These are phyloP conservation scores for Ziziphus jujuba DNA, from an alignment of 306 rosid species.

Conservation along the genomic window DNA sequence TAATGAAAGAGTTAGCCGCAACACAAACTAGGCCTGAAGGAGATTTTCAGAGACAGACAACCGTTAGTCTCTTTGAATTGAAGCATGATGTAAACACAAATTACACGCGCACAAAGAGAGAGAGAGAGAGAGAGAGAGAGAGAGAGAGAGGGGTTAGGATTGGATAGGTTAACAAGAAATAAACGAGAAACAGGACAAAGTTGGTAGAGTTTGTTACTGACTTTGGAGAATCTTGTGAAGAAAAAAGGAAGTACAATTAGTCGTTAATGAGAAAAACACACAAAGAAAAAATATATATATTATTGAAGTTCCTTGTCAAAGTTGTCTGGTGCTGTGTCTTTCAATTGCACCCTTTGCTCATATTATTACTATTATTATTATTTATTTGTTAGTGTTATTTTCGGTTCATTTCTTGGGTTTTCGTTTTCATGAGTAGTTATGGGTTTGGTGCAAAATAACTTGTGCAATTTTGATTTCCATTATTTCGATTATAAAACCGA, in stretches of 20 bases:
- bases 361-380: neutral
- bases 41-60: slow-evolving; percentile 18
- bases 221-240: slow-evolving; percentile 36
- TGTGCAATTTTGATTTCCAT: slow-evolving; percentile 2
- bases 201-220: slow-evolving; percentile 76
- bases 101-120: neutral
- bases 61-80: slow-evolving; percentile 43
- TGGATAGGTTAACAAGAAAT: slow-evolving; percentile 65
- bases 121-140: slow-evolving; percentile 12
- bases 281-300: slow-evolving; percentile 19
- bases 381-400: neutral
- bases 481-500: neutral
- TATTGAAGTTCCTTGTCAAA: slow-evolving; percentile 44
- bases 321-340: slow-evolving; percentile 22
- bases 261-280: slow-evolving; percentile 6
- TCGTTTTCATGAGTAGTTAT: slow-evolving; percentile 49
- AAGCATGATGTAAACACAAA: slow-evolving; percentile 17
- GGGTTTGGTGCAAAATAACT: slow-evolving; percentile 39
- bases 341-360: neutral
- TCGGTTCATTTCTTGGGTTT: slow-evolving; percentile 37
- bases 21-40: neutral
- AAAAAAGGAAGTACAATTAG: neutral
- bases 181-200: slow-evolving; percentile 8
- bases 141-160: slow-evolving; percentile 19
- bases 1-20: neutral